Base-by-base conservation (phyloP, 179 eudicot genomes). In the Nepenthes alata region DNA sequence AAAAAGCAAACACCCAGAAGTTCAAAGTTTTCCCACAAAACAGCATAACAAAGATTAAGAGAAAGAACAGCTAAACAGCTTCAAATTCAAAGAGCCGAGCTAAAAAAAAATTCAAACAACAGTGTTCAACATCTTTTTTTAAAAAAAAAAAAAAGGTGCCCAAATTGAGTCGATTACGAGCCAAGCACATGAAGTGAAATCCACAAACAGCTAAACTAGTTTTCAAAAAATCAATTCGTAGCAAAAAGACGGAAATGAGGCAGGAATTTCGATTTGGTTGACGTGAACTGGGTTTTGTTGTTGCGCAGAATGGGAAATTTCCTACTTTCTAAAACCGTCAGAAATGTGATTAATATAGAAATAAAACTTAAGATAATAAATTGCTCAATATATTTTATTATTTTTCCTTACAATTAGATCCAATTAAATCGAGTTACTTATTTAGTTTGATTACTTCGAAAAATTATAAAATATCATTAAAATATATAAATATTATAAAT, bases 221-320 rank as follows among this genome's bases (percentile, higher is more conserved):
- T 61, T 13, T 58, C 51, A 62, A 14, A 35, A 55, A 57, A 58
- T 3, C 48, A 39, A 47, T 47, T 34, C 60, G 15, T 61, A 64
- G 13, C n/a, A 44, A n/a, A n/a, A 35, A n/a, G 53, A 2, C 3
- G 14, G 10, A 49, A 15, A 7, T 39, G 14, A 35, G 53, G 12
- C 15, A 55, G 7, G 44, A 54, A 56, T 65, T 59, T 37, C 36
- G 71, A 75, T 71, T 55, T 75, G 57, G 70, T 69, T 35, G 70
- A 67, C 61, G 75, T 67, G 71, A 75, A 71, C 72, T 71, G 78
- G 63, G 64, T 57, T 70, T 74, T 74, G 64, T 71, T 65, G 70
- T 60, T 61, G 70, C 61, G 67, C 44, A 37, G 56, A 72, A 67
- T 50, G 44, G 73, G 61, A 65, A 70, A 53, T 75, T 52, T 39